Evolutionary conservation across 306 rosid genomes (phyloP), one percentile per base, ranked within the genome.

Genomic region (barrel medic (Medicago truncatula)): DNA sequence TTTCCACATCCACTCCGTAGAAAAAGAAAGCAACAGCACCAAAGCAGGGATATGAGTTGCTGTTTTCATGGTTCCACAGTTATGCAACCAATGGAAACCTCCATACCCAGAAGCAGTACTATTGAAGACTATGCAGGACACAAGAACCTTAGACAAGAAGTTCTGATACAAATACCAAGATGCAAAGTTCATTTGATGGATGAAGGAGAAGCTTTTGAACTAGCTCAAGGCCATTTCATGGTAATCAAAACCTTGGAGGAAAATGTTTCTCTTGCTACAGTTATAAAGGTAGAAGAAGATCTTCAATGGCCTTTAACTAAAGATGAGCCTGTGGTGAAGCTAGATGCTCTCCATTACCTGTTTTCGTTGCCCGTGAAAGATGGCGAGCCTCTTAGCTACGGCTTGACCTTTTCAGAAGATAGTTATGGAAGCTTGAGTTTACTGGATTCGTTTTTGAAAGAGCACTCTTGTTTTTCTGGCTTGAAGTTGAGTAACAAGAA

Each of bases 281-380:
- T 95, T 17, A 65, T 95, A 53, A 90, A 80, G 76, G 90, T 92
- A 0, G 96, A 91, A 14, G 86, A 89, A 6, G 92, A 90, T 31
- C 76, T 95, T 60, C 94, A 89, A 13, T 95, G 99, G 97, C 99
- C 97, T n/a, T 75, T 95, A 77, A 92, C 99, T 14, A 92, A 92
- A 78, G 99, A 95, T 73, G 97, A 92, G 90, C 99, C 97, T 2
- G 99, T 95, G 0, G 93, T 95, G 83, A 92, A 88, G 88, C 79
- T 95, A 0, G 91, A 85, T 73, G 74, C 91, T 50, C 81, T 92
- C 11, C 83, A 84, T 77, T 95, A 95, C 64, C 81, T 95, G 18
- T 95, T 95, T 72, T 80, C 99, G 0, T 53, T 95, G 88, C 93
- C 89, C 9, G 88, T 92, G 82, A 83, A 79, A 34, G 93, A 89